phyloP scores from a whole-genome alignment of 208 protist genomes.

The Leishmania lainsoni region DNA sequence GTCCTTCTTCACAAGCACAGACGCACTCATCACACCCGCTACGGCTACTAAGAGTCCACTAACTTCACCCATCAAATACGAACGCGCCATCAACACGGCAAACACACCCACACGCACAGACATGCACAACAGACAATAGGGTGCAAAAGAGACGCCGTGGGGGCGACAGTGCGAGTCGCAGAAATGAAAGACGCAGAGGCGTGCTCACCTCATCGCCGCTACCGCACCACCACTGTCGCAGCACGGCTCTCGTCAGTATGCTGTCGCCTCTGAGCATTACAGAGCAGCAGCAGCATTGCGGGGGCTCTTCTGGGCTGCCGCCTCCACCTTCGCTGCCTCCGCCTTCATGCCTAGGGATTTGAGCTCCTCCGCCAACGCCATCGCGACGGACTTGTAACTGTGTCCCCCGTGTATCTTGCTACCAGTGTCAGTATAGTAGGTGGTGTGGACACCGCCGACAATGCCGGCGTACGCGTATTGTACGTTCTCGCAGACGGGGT shows the following conservation, averaged over 20 bases:
- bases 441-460: constrained; percentile 62
- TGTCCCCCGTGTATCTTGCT: constrained; percentile 64
- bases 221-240: neutral
- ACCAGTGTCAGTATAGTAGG: constrained; percentile 65
- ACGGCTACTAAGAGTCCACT: constrained; percentile 11
- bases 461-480: constrained; percentile 74
- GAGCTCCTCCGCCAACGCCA: constrained; percentile 69
- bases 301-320: constrained; percentile 62
- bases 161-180: neutral
- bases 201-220: neutral
- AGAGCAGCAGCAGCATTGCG: constrained; percentile 44
- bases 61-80: neutral
- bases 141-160: neutral
- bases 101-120: neutral
- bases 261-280: constrained; percentile 20
- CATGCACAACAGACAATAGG: neutral
- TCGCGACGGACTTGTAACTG: constrained; percentile 77
- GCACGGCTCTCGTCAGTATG: neutral
- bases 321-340: constrained; percentile 73
- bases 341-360: constrained; percentile 59
- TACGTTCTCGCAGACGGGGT: constrained; percentile 66
- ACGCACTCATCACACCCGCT: neutral
- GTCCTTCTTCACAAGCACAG: neutral
- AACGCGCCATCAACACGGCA: neutral
- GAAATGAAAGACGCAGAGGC: neutral